Conservation (phyloP, 2,329 filamentous ascomycete species). For the Samsoniella hepiali region DNA sequence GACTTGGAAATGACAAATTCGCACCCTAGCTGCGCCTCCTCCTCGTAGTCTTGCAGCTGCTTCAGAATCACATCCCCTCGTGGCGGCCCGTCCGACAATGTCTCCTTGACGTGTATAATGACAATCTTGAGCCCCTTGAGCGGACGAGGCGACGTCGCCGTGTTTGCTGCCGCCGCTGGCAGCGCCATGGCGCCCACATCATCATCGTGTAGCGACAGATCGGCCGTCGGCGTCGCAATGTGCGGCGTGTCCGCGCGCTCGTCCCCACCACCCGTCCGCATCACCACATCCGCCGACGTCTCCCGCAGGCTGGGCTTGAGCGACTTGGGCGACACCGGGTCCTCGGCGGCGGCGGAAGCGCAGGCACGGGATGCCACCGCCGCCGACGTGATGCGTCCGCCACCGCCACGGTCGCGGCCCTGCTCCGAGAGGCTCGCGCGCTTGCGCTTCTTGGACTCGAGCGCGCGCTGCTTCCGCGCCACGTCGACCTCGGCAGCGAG, state of each 20-base stretch:
- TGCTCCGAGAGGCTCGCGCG: constrained; percentile 39
- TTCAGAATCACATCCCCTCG: constrained; percentile 62
- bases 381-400: constrained; percentile 15
- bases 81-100: constrained; percentile 67
- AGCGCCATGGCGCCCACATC: constrained; percentile 26
- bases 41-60: constrained; percentile 66
- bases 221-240: constrained; percentile 46
- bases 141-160: constrained; percentile 37
- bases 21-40: constrained; percentile 66
- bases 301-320: constrained; percentile 28
- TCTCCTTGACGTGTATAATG: constrained; percentile 93
- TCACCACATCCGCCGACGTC: too few relatives aligned
- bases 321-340: constrained; percentile 53
- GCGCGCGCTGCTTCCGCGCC: constrained; percentile 36
- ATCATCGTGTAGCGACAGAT: constrained; percentile 40
- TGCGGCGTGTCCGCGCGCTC: constrained; percentile 38
- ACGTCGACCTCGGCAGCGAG: constrained; percentile 70
- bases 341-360: constrained; percentile 30
- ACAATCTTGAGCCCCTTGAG: constrained; percentile 74
- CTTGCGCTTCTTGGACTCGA: constrained; percentile 61
- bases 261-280: too few relatives aligned
- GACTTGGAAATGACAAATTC: constrained; percentile 70
- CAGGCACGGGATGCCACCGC: constrained; percentile 19
- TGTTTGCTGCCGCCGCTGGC: constrained; percentile 21
- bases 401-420: constrained; percentile 22